These are phyloP conservation scores for Coniferiporia sulphurascens DNA, from an alignment of 1,284 basidiomycete species.

Conservation along the genomic window DNA sequence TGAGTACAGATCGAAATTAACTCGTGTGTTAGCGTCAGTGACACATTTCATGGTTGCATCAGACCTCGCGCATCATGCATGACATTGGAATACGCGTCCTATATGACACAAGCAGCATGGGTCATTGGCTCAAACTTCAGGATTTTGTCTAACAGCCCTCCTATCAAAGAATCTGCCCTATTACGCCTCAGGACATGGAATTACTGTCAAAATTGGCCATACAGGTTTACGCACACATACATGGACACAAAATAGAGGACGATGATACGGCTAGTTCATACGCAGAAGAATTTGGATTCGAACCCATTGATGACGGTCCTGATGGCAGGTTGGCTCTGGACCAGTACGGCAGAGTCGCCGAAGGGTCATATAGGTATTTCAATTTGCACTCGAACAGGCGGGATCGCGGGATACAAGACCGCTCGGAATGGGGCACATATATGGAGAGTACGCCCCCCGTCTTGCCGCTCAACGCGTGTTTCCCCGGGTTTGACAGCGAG, in stretches of 20 bases:
- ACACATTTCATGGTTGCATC: not conserved
- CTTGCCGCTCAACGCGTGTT: slow-evolving; percentile 10
- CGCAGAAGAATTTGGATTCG: not conserved
- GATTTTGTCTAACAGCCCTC: not conserved
- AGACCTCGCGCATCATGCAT: slow-evolving; percentile 1
- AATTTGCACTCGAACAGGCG: not conserved
- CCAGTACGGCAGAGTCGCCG: not conserved
- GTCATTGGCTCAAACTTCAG: not conserved
- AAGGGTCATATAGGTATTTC: not conserved
- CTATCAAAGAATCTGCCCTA: not conserved
- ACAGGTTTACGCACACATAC: not conserved
- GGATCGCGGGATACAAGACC: not conserved
- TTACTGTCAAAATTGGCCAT: not conserved
- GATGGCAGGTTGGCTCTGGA: not conserved
- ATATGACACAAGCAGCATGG: not conserved
- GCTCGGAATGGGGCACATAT: slow-evolving; percentile 15
- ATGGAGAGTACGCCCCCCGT: slow-evolving; percentile 11
- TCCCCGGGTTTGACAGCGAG: slow-evolving; percentile 15
- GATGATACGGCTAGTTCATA: not conserved
- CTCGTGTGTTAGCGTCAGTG: not conserved
- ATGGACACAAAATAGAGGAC: not conserved
- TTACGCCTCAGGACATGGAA: not conserved
- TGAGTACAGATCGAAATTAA: not conserved
- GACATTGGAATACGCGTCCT: not conserved
- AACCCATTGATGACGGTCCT: not conserved